Conservation (phyloP, 2,329 filamentous ascomycete genomes). For the Alternaria tenuissima region DNA sequence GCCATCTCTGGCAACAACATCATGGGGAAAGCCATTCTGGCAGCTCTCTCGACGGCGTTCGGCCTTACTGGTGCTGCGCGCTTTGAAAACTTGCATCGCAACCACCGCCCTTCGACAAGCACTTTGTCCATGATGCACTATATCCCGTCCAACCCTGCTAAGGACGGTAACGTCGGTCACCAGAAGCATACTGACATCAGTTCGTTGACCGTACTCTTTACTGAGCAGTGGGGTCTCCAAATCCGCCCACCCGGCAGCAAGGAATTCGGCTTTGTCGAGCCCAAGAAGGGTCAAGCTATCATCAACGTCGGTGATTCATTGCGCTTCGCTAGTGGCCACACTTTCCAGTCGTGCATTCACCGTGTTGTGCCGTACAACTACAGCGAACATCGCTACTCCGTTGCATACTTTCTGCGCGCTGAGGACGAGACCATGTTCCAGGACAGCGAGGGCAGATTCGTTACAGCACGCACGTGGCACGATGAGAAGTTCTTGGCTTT, state of each 20-base stretch:
- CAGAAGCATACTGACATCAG: constrained; percentile 47
- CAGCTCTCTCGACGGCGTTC: constrained; percentile 52
- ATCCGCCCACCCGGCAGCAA: constrained; percentile 60
- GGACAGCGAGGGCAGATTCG: constrained; percentile 62
- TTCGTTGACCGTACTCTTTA: constrained; percentile 54
- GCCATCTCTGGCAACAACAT: constrained; percentile 41
- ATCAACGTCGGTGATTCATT: constrained; percentile 68
- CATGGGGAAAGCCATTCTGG: constrained; percentile 54
- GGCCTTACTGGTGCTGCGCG: constrained; percentile 35
- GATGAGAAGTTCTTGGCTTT: constrained; percentile 47
- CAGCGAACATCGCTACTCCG: constrained; percentile 65
- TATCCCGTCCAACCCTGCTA: constrained; percentile 33
- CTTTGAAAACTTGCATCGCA: constrained; percentile 44
- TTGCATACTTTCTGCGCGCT: constrained; percentile 66
- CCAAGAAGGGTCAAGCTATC: constrained; percentile 61
- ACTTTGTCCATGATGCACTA: constrained; percentile 48
- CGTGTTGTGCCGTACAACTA: constrained; percentile 63
- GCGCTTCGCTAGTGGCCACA: constrained; percentile 63
- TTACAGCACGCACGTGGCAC: constrained; percentile 58
- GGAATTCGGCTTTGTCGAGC: constrained; percentile 56
- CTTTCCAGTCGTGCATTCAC: constrained; percentile 66
- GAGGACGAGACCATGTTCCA: constrained; percentile 65
- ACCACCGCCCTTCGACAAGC: constrained; percentile 43
- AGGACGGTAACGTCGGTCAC: constrained; percentile 37
- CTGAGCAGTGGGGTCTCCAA: constrained; percentile 66